A percentile compares a stretch with the other conserved stretches of the same genome.
phyloP scores from a whole-genome alignment of 371 early-diverging fungal species.

The Haplosporangium sp. region DNA sequence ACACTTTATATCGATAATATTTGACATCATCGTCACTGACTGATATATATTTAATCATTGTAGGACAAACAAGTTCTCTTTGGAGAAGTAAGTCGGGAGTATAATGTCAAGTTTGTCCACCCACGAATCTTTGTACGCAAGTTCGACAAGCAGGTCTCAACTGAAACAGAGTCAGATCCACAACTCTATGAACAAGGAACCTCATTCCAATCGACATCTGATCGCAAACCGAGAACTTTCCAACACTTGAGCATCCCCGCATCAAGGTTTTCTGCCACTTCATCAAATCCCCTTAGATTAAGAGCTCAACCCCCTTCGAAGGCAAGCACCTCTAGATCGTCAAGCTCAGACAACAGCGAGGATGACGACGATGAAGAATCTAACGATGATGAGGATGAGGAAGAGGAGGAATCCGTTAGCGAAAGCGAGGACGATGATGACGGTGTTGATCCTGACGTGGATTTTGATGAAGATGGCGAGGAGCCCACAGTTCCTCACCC shows the following conservation, averaged over 20 bases:
- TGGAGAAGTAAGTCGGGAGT: conserved; percentile 37
- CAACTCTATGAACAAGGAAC: background rate
- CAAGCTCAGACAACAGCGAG: conserved; percentile 9
- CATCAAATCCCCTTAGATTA: background rate
- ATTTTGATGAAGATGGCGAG: conserved; percentile 35
- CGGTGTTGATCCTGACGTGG: conserved; percentile 27
- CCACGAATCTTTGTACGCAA: conserved; percentile 53
- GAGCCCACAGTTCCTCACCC: conserved; percentile 32
- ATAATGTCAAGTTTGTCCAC: conserved; percentile 49
- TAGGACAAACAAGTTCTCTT: conserved; percentile 53
- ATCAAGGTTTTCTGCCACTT: conserved; percentile 1
- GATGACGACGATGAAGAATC: conserved; percentile 18
- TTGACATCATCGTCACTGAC: background rate
- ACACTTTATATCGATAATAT: background rate
- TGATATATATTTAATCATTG: background rate
- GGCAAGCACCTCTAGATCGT: background rate
- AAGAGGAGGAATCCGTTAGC: conserved; percentile 4
- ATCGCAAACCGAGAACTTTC: conserved; percentile 14
- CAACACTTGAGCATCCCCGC: conserved; percentile 17
- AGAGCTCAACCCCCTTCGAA: background rate
- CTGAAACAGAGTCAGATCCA: conserved; percentile 16
- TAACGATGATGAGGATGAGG: conserved; percentile 23
- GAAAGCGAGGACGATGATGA: conserved; percentile 3
- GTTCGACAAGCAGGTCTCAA: conserved; percentile 44
- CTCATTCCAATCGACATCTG: background rate